These are phyloP conservation scores for Torulaspora globosa DNA, from an alignment of 1,139 yeast genomes.

Conservation along the genomic window DNA sequence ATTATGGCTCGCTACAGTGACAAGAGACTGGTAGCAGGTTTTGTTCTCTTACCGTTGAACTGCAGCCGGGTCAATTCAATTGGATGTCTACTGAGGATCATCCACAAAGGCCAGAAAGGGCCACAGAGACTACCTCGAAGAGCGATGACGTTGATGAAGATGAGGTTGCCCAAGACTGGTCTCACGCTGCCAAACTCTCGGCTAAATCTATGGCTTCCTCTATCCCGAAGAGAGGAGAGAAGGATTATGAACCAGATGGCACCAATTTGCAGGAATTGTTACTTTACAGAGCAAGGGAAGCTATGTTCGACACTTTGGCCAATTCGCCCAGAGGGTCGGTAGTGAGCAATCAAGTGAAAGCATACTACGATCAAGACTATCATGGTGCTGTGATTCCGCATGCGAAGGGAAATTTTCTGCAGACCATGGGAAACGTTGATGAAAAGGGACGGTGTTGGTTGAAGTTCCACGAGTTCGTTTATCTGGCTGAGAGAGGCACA, in stretches of 20 bases:
- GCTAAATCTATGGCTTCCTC: constrained; percentile 30
- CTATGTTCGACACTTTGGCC: constrained; percentile 69
- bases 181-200: constrained; percentile 34
- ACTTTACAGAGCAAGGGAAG: constrained; percentile 53
- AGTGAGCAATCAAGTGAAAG: constrained; percentile 45
- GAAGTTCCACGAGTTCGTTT: constrained; percentile 64
- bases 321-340: constrained; percentile 55
- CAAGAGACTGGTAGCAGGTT: neutral
- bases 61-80: neutral
- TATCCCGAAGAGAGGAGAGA: constrained; percentile 71
- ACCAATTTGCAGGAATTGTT: constrained; percentile 53
- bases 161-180: constrained; percentile 74
- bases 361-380: constrained; percentile 45
- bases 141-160: constrained; percentile 41
- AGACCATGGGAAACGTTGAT: constrained; percentile 65
- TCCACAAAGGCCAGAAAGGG: neutral
- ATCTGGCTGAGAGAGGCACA: constrained; percentile 80
- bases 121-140: neutral
- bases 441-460: constrained; percentile 48
- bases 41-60: neutral
- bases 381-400: constrained; percentile 48
- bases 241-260: constrained; percentile 85
- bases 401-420: constrained; percentile 70
- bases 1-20: neutral
- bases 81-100: neutral